Conservation (phyloP, 495 filamentous ascomycete genomes). For the Aspergillus saccharolyticus region DNA sequence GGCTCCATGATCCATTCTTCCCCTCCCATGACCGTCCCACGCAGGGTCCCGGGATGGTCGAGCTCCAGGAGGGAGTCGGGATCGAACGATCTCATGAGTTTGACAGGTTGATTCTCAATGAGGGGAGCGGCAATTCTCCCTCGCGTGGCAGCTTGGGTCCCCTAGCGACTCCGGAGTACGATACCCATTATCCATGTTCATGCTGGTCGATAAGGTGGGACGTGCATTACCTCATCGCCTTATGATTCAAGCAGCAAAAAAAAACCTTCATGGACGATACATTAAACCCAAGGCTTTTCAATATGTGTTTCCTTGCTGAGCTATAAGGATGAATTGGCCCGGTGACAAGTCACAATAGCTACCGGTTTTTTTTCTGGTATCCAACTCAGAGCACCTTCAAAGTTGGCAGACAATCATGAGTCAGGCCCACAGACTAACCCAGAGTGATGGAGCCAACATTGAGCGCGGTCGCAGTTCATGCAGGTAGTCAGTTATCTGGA, state of each 20-base stretch:
- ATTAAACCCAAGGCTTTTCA: background rate
- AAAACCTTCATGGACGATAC: background rate
- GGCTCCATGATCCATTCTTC: background rate
- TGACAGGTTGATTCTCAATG: conserved; percentile 5
- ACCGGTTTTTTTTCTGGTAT: conserved; percentile 1
- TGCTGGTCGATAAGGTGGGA: background rate
- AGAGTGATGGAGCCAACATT: background rate
- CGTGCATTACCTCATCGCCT: conserved; percentile 1
- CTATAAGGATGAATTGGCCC: background rate
- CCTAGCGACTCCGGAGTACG: background rate
- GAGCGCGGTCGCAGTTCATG: conserved; percentile 13
- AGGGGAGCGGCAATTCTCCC: background rate
- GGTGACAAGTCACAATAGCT: background rate
- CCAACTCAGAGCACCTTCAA: background rate
- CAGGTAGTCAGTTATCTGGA: conserved; percentile 9
- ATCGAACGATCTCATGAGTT: conserved; percentile 3
- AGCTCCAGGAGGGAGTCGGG: background rate
- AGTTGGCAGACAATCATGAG: background rate
- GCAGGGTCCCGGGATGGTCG: conserved; percentile 7
- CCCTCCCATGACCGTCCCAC: conserved; percentile 3
- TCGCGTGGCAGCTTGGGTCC: background rate
- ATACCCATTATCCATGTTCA: background rate
- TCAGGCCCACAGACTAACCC: background rate
- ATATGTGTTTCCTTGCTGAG: conserved; percentile 2
- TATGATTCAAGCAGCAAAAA: background rate